Conservation (phyloP, 176 grass and related monocot genomes). For the Carex pumila region DNA sequence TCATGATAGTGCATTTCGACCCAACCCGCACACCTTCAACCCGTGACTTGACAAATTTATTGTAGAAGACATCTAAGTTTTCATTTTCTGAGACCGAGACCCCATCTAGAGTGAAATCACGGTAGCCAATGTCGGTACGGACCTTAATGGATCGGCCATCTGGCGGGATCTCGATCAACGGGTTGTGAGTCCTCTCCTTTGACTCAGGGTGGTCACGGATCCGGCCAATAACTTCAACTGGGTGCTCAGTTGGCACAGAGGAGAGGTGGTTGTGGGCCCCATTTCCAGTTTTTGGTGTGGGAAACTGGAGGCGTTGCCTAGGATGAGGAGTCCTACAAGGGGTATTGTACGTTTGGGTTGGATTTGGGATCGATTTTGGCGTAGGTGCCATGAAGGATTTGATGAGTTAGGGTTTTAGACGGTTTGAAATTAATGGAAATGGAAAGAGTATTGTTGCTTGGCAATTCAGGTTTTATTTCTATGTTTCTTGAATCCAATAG, state of each 20-base stretch:
- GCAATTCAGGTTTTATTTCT: not conserved
- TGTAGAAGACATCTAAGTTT: constrained; percentile 66
- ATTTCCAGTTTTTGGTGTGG: constrained; percentile 30
- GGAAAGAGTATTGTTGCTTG: not conserved
- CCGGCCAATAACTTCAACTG: constrained; percentile 81
- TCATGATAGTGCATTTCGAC: constrained; percentile 90
- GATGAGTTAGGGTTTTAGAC: not conserved
- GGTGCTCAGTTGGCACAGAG: constrained; percentile 55
- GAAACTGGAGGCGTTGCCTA: constrained; percentile 81
- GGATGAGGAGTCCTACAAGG: constrained; percentile 38
- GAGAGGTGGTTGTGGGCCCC: not conserved
- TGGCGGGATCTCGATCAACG: constrained; percentile 40
- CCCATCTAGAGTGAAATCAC: constrained; percentile 86
- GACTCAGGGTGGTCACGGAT: constrained; percentile 46
- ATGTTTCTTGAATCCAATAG: not conserved
- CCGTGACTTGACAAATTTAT: constrained; percentile 56
- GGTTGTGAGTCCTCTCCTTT: constrained; percentile 23
- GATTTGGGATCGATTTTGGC: constrained; percentile 28
- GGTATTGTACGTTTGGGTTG: constrained; percentile 24
- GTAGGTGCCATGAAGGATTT: constrained; percentile 46
- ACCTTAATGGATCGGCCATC: constrained; percentile 52
- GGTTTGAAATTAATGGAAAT: not conserved
- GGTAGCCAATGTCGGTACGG: constrained; percentile 57
- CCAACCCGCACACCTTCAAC: constrained; percentile 63
- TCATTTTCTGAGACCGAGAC: constrained; percentile 68